These are phyloP conservation scores for Platismatia glauca DNA, from an alignment of 495 filamentous ascomycete genomes.

Conservation along the genomic window DNA sequence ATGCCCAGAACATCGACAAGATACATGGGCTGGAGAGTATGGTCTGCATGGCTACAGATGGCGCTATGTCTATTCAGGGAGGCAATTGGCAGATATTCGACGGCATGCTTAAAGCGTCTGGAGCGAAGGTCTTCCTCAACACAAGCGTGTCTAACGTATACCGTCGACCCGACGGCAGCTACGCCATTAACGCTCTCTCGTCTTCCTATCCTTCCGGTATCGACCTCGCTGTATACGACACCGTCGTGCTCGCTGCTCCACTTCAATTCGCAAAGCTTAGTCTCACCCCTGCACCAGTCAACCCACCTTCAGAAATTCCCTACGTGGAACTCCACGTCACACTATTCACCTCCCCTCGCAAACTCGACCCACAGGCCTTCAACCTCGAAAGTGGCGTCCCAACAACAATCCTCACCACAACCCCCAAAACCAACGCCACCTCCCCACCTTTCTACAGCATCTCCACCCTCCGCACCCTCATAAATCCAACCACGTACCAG, in stretches of 20 bases:
- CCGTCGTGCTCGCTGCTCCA: conserved; percentile 69
- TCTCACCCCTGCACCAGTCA: conserved; percentile 31
- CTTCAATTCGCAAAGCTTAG: conserved; percentile 66
- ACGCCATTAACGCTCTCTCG: conserved; percentile 36
- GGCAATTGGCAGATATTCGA: conserved; percentile 96
- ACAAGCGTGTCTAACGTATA: conserved; percentile 56
- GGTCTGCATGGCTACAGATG: conserved; percentile 87
- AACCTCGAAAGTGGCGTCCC: conserved; percentile 51
- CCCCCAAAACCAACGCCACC: conserved; percentile 50
- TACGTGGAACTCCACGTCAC: conserved; percentile 84
- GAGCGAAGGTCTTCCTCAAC: conserved; percentile 55
- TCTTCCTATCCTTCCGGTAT: conserved; percentile 10
- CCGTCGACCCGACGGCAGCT: conserved; percentile 39
- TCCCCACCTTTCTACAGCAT: conserved; percentile 78
- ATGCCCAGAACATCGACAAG: conserved; percentile 73
- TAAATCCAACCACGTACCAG: conserved; percentile 43
- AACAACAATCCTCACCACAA: conserved; percentile 69
- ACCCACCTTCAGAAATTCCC: conserved; percentile 59
- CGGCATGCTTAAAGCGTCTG: conserved; percentile 59
- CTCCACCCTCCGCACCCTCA: conserved; percentile 59
- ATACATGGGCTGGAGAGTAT: conserved; percentile 90
- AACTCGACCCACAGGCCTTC: conserved; percentile 62
- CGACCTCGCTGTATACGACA: conserved; percentile 48
- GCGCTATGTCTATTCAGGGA: conserved; percentile 67
- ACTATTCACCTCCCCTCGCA: conserved; percentile 68